A percentile compares a stretch with the other conserved stretches of the same genome.
Conservation (phyloP, 768 basidiomycete genomes). For the Amanita thiersii region DNA sequence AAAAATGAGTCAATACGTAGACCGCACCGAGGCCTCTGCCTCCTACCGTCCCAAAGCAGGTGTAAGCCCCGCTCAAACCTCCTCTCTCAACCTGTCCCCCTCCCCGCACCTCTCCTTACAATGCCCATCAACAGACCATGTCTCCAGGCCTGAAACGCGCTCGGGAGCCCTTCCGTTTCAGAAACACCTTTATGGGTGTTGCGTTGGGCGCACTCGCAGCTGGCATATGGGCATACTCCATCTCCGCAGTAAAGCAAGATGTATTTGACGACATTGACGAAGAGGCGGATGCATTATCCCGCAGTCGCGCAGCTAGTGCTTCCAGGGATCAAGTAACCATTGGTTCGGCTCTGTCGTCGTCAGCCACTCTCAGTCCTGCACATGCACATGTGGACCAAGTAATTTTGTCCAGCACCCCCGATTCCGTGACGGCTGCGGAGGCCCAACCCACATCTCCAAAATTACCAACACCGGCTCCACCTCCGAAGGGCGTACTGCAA, state of each 20-base stretch:
- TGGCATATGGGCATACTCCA: conserved; percentile 88
- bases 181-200: conserved; percentile 75
- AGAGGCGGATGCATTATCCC: conserved; percentile 39
- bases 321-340: conserved; percentile 8
- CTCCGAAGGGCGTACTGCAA: conserved; percentile 43
- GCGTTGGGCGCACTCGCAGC: conserved; percentile 65
- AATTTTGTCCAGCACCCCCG: not conserved
- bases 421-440: not conserved
- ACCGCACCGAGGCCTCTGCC: conserved; percentile 31
- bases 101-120: not conserved
- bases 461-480: too few relatives aligned
- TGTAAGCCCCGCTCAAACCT: conserved; percentile 25
- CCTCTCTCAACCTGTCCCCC: not conserved
- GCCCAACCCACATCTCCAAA: not conserved
- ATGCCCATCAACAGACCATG: conserved; percentile 50
- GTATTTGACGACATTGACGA: conserved; percentile 84
- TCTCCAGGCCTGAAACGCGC: conserved; percentile 86
- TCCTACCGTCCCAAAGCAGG: conserved; percentile 48
- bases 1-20: conserved; percentile 31
- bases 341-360: conserved; percentile 4
- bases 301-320: not conserved
- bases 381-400: not conserved
- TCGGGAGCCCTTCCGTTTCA: conserved; percentile 70
- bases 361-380: not conserved
- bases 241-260: conserved; percentile 90